Conservation (phyloP, 2,329 filamentous ascomycete genomes). For the Xylaria sp. region DNA sequence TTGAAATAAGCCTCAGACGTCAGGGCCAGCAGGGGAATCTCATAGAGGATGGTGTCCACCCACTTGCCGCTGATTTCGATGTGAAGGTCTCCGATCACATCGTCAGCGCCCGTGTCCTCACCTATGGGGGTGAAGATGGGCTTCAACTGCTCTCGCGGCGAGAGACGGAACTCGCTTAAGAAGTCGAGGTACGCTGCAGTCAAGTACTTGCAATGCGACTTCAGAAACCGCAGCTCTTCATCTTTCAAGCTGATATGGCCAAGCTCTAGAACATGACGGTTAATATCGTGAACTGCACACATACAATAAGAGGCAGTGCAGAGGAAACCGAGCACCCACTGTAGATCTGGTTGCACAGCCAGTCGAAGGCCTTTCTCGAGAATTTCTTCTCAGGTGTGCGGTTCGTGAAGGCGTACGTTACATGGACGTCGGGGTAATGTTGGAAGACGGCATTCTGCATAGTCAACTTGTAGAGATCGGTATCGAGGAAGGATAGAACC, state of each 20-base stretch:
- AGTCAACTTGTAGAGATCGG: slow-evolving; percentile 92
- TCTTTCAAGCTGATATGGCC: slow-evolving; percentile 81
- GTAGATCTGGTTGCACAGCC: slow-evolving; percentile 85
- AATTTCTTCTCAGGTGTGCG: slow-evolving; percentile 94
- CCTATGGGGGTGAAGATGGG: slow-evolving; percentile 71
- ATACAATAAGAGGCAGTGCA: slow-evolving; percentile 31
- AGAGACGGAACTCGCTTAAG: slow-evolving; percentile 82
- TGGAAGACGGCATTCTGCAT: slow-evolving; percentile 98
- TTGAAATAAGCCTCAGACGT: slow-evolving; percentile 98
- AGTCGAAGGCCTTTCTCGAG: slow-evolving; percentile 82
- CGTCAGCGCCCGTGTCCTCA: slow-evolving; percentile 69
- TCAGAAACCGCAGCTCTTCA: slow-evolving; percentile 84
- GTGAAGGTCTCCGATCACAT: slow-evolving; percentile 78
- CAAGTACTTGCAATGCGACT: slow-evolving; percentile 83
- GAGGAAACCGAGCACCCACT: slow-evolving; percentile 62
- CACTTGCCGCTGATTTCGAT: slow-evolving; percentile 84
- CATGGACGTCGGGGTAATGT: slow-evolving; percentile 84
- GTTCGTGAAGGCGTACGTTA: slow-evolving; percentile 95
- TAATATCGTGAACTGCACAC: slow-evolving; percentile 13
- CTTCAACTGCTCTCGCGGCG: slow-evolving; percentile 81
- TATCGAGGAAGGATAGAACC: slow-evolving; percentile 84
- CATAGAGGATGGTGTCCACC: slow-evolving; percentile 96
- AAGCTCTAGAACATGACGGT: slow-evolving; percentile 69
- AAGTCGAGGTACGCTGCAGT: slow-evolving; percentile 81
- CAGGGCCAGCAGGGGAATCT: slow-evolving; percentile 91